Percentiles rank a stretch among this genome's conserved stretches.
Conservation (phyloP, 305 asterid species). For the Fraxinus dipetala region DNA sequence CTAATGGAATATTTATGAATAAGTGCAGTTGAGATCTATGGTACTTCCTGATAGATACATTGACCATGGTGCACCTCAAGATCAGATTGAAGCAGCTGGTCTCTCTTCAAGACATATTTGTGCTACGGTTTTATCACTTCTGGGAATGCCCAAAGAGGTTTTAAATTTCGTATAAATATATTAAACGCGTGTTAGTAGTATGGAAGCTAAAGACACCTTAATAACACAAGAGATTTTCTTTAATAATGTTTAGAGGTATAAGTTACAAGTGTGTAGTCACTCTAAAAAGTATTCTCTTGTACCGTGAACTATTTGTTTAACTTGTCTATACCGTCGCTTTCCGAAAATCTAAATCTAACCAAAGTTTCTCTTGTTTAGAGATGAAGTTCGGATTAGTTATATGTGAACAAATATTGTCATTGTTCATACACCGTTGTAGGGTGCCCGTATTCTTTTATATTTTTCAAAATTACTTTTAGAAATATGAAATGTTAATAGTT, state of each 20-base stretch:
- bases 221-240: neutral
- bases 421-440: neutral
- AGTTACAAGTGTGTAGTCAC: neutral
- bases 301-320: neutral
- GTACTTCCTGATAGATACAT: slow-evolving; percentile 68
- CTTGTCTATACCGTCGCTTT: neutral
- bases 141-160: neutral
- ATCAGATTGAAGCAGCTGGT: slow-evolving; percentile 72
- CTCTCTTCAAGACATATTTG: slow-evolving; percentile 63
- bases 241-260: neutral
- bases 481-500: neutral
- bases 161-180: neutral
- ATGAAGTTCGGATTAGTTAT: neutral
- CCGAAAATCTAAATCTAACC: neutral
- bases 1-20: neutral
- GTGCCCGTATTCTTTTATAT: neutral
- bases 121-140: slow-evolving; percentile 43
- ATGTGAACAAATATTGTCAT: neutral
- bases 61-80: slow-evolving; percentile 61
- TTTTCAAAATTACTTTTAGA: neutral
- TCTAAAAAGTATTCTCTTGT: neutral
- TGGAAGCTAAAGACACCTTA: neutral
- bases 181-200: neutral
- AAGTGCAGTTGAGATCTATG: slow-evolving; percentile 65
- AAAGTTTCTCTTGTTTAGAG: neutral